A percentile compares a stretch with the other conserved stretches of the same genome.
Evolutionary conservation across 441 rosid genomes (phyloP).

Genomic region (Breynia disticha): DNA sequence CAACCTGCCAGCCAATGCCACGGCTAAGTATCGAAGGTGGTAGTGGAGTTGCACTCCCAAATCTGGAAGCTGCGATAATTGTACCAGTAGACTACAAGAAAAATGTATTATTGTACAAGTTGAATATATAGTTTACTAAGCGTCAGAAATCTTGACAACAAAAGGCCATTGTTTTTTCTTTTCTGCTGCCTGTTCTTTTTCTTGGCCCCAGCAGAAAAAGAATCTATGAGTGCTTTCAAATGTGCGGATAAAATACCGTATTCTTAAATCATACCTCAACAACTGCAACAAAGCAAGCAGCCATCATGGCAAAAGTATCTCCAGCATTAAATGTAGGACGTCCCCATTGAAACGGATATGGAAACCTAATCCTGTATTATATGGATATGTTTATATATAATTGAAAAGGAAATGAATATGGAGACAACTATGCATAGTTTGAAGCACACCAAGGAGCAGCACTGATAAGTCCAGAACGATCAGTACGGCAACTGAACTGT

Average conservation of each 20-base stretch:
- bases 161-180: background rate
- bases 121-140: too few relatives aligned
- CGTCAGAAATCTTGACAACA: too few relatives aligned
- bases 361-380: slow-evolving; percentile 56
- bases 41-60: slow-evolving; percentile 67
- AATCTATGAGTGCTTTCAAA: background rate
- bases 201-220: background rate
- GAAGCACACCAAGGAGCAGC: slow-evolving; percentile 62
- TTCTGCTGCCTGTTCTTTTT: background rate
- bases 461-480: slow-evolving; percentile 71
- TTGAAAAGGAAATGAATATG: background rate
- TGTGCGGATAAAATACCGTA: too few relatives aligned
- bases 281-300: slow-evolving; percentile 56
- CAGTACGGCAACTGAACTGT: slow-evolving; percentile 67
- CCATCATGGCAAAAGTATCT: slow-evolving; percentile 55
- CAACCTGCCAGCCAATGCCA: slow-evolving; percentile 86
- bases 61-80: slow-evolving; percentile 64
- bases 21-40: slow-evolving; percentile 85
- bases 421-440: background rate
- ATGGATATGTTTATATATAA: background rate
- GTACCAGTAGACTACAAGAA: slow-evolving; percentile 62
- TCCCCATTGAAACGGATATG: slow-evolving; percentile 85
- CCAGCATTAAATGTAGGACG: slow-evolving; percentile 56
- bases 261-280: slow-evolving; percentile 40
- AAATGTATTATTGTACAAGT: too few relatives aligned